Evolutionary conservation across 768 basidiomycete genomes (phyloP), one percentile per base, ranked within the genome.

Genomic region (Trametes punicea): DNA sequence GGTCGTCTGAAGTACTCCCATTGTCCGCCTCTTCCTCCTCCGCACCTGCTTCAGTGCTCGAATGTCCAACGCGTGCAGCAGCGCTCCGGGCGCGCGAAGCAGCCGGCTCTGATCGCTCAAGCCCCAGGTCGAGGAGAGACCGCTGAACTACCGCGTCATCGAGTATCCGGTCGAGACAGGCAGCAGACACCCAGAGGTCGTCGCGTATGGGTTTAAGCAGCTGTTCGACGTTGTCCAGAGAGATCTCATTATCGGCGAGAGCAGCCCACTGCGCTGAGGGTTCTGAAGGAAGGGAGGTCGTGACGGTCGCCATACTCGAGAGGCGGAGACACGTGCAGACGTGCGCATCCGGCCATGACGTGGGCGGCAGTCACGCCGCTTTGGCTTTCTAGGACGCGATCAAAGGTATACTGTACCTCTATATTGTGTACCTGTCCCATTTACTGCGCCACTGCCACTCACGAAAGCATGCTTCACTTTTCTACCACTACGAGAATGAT

Each of bases 171-270:
- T 91, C 89, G 23, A 76, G 73, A 62, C 83, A 87, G 2, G 90
- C 88, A n/a, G 86, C 81, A 33, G 78, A 79, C 15, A 84, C 85
- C 90, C 90, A 93, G 8, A 85, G 71, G 68, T 93, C 87, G 64
- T 92, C 83, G 38, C 73, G 70, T 36, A 87, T 71, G 21, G 72
- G 63, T 8, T 68, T 72, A 18, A 94, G 77, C 18, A 77, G 64
- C 21, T 79, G 64, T 21, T 73, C 69, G 25, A 88, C 71, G 38
- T 66, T 64, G 45, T 81, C 76, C 0, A 71, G 64, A 3, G 82
- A 83, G 54, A 92, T 64, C n/a, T 85, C 76, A 33, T 76, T 69
- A 70, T 90, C 81, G 33, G 74, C 60, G 52, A 87, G 75, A 41
- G 68, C 63, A 49, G 73, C 70, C 90, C 91, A 93, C 53, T 60